Conservation (phyloP, 2,329 filamentous ascomycete species). For the Penicillium sp. region DNA sequence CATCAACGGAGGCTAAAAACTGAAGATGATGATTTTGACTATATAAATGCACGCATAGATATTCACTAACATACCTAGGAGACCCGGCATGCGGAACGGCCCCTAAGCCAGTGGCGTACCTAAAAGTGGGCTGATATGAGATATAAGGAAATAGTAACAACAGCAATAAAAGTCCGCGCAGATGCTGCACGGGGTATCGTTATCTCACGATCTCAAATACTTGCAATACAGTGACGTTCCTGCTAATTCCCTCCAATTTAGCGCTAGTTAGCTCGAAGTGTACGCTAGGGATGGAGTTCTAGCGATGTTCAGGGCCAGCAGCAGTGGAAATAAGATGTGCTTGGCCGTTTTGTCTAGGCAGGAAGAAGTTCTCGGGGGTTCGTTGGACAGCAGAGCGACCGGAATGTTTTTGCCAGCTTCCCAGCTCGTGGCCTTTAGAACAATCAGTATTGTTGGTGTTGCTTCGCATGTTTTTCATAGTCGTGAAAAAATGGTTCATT, state of each 20-base stretch:
- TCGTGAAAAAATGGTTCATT: not conserved
- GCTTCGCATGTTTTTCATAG: not conserved
- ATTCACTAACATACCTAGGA: conserved; percentile 52
- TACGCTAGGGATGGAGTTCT: not conserved
- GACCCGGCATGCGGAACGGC: conserved; percentile 46
- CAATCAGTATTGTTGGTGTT: not conserved
- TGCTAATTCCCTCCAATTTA: not conserved
- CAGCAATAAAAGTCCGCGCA: no score
- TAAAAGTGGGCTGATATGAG: not conserved
- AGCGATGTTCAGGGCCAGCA: not conserved
- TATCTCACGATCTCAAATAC: not conserved
- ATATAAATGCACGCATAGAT: conserved; percentile 52
- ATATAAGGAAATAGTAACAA: no score
- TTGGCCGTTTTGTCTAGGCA: not conserved
- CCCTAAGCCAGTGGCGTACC: conserved; percentile 30
- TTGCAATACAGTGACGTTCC: not conserved
- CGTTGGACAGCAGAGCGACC: not conserved
- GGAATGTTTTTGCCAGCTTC: not conserved
- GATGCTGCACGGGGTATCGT: no score
- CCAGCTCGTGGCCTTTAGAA: not conserved
- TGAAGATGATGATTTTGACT: conserved; percentile 53
- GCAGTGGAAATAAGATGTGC: not conserved
- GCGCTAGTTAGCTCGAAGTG: not conserved
- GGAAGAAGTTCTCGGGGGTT: not conserved
- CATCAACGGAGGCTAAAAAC: conserved; percentile 53